Evolutionary conservation across 495 filamentous ascomycete genomes (phyloP), one percentile per base, ranked within the genome.

Genomic region (Usnea hakonensis): DNA sequence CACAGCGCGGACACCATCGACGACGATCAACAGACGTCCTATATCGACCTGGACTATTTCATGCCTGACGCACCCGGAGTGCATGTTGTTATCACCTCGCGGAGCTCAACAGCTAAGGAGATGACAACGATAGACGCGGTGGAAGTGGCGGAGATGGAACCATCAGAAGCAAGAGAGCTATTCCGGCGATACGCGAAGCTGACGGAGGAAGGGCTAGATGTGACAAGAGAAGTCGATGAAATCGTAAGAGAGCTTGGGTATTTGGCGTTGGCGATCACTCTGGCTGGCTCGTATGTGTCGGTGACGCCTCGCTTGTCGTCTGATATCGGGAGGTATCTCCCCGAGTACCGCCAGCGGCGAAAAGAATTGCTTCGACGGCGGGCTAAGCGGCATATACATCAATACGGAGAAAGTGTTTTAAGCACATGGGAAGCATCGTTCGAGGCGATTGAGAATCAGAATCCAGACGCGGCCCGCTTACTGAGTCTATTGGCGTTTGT

Each of bases 271-370:
- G 54, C 50, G 4, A 50, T 65, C 32, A 63, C 28, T 14, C 26
- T 62, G n/a, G 40, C 32, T 5, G 38, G 21, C 2, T 63, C 44
- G 14, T 61, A 61, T n/a, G 32, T 52, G 41, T 44, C 21, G 41
- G 41, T 21, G 6, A 44, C 41, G 6, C 23, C n/a, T 57, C 55
- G 61, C 40, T 52, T 63, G 11, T 53, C 23, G 21, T 40, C 21
- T 17, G 37, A 59, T 55, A 55, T 65, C 14, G 30, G 41, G 44
- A 40, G 30, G 17, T 59, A 55, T 40, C 43, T 65, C 43, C 43
- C 57, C 38, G 32, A 65, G 44, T 52, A 65, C 35, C 63, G 57
- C 26, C 57, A 50, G 43, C n/a, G 43, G 32, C 46, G 58, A 58
- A 54, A 61, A 61, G 44, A 61, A 46, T 32, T 61, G 28, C 41